These are phyloP conservation scores for Aegilops sharonensis DNA, from an alignment of 176 grass and related monocot species.

Conservation along the genomic window DNA sequence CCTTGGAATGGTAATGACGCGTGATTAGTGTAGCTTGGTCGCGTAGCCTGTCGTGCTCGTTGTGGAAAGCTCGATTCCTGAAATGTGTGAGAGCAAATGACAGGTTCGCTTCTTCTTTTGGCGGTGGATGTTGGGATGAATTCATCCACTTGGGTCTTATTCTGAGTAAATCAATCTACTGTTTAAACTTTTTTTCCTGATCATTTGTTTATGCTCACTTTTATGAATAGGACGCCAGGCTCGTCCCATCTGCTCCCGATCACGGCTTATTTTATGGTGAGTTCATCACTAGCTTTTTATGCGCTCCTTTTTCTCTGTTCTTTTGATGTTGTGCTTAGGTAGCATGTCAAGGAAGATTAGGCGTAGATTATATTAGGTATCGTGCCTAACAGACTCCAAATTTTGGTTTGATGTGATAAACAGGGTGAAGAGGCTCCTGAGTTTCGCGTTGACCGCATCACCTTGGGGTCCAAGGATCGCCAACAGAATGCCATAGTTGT, in stretches of 20 bases:
- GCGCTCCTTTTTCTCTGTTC: background rate
- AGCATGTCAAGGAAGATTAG: background rate
- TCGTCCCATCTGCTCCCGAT: background rate
- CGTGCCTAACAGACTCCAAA: background rate
- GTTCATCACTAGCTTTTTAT: background rate
- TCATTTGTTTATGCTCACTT: background rate
- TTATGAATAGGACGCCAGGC: slow-evolving; percentile 2
- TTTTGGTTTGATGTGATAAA: background rate
- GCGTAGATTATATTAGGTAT: background rate
- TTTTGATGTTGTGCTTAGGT: background rate
- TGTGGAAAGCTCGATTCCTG: background rate
- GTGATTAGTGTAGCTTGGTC: background rate
- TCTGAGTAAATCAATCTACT: background rate
- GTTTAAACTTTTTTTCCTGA: background rate
- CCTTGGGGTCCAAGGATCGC: slow-evolving; percentile 22
- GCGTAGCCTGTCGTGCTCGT: background rate
- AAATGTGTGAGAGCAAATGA: slow-evolving; percentile 1
- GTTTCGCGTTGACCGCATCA: slow-evolving; percentile 29
- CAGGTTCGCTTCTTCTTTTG: slow-evolving; percentile 15
- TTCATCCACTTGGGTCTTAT: background rate
- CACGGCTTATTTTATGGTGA: slow-evolving; percentile 50
- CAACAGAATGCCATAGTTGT: slow-evolving; percentile 20
- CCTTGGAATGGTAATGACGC: background rate
- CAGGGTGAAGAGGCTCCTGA: slow-evolving; percentile 75
- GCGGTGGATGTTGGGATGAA: background rate